Percentiles rank a stretch among this genome's conserved stretches.
Evolutionary conservation across 116 monocot species (phyloP).

Genomic region (Iris pallida): DNA sequence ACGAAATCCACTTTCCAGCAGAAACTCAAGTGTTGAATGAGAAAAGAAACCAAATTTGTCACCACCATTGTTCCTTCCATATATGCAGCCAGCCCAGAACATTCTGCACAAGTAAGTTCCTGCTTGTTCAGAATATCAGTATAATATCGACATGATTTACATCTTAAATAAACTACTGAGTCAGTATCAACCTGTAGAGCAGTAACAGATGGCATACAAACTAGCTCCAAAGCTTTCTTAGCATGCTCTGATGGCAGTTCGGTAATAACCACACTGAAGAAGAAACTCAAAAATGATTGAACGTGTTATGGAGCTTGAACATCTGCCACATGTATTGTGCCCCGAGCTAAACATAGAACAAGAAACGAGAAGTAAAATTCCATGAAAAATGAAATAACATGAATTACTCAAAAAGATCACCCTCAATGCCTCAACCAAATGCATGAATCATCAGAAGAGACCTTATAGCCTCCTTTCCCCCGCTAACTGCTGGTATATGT

Average conservation of each 20-base stretch:
- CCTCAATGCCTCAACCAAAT: conserved; percentile 96
- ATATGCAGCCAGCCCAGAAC: conserved; percentile 82
- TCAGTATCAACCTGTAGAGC: conserved; percentile 54
- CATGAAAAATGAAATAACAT: too few relatives aligned
- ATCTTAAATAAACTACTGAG: background rate
- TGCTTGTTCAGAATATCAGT: conserved; percentile 41
- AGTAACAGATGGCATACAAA: conserved; percentile 66
- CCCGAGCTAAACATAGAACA: too few relatives aligned
- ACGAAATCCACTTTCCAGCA: conserved; percentile 67
- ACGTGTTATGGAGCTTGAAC: background rate
- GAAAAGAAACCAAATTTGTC: conserved; percentile 92
- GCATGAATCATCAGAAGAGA: conserved; percentile 77
- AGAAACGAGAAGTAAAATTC: too few relatives aligned
- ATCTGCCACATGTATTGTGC: too few relatives aligned
- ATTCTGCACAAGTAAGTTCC: conserved; percentile 72
- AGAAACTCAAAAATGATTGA: background rate
- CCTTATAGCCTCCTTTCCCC: conserved; percentile 82
- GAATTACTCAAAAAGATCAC: too few relatives aligned
- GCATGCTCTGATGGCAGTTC: conserved; percentile 79
- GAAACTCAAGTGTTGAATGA: conserved; percentile 90
- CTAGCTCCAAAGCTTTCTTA: conserved; percentile 63
- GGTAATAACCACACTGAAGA: conserved; percentile 68
- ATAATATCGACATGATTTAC: too few relatives aligned
- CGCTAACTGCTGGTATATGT: conserved; percentile 88
- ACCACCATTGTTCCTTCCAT: conserved; percentile 71